Evolutionary conservation across 371 early-diverging fungal genomes (phyloP).

Genomic region (Apophysomyces variabilis): DNA sequence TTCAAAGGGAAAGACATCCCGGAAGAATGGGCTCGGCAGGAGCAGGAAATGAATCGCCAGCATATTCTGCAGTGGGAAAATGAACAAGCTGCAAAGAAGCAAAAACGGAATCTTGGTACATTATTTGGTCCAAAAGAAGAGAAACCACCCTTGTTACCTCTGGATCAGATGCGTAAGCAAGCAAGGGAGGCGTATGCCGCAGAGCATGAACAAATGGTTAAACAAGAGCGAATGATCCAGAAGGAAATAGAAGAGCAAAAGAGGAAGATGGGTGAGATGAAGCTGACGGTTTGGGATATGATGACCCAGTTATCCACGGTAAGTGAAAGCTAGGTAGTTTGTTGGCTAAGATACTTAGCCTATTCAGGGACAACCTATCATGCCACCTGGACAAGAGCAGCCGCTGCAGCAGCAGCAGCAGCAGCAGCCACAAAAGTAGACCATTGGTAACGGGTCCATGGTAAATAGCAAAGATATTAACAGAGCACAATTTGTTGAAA

Average conservation of each 20-base stretch:
- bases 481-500: too few relatives aligned
- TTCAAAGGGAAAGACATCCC: conserved; percentile 75
- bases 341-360: not conserved
- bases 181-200: conserved; percentile 62
- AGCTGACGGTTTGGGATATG: conserved; percentile 74
- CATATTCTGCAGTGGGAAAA: conserved; percentile 74
- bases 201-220: conserved; percentile 57
- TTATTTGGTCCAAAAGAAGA: conserved; percentile 41
- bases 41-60: conserved; percentile 67
- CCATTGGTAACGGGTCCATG: too few relatives aligned
- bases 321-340: conserved; percentile 16
- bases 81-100: conserved; percentile 61
- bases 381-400: conserved; percentile 17
- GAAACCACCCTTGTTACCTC: conserved; percentile 55
- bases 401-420: conserved; percentile 5
- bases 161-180: conserved; percentile 62
- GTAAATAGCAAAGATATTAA: too few relatives aligned
- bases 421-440: not conserved
- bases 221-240: conserved; percentile 59
- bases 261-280: conserved; percentile 68
- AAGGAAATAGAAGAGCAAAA: conserved; percentile 60
- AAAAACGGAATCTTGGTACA: conserved; percentile 45
- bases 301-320: conserved; percentile 57
- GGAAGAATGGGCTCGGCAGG: conserved; percentile 72
- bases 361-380: conserved; percentile 16